These are phyloP conservation scores for Hyaloscypha variabilis DNA, from an alignment of 495 filamentous ascomycete genomes.

Conservation along the genomic window DNA sequence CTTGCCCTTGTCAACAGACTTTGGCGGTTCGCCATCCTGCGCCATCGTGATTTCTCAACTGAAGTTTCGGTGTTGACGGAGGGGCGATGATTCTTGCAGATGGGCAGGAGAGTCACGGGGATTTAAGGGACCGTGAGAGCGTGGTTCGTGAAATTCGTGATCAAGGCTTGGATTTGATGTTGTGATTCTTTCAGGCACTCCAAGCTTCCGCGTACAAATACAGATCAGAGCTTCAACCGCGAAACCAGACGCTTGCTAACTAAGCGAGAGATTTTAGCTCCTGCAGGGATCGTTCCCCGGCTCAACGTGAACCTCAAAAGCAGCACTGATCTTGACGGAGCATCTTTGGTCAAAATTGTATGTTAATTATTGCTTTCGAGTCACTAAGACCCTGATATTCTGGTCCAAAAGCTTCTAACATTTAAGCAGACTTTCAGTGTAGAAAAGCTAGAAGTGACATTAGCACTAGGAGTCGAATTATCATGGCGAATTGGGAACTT, in stretches of 20 bases:
- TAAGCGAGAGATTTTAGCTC: slow-evolving; percentile 21
- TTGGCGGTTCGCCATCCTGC: slow-evolving; percentile 85
- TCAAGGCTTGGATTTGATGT: slow-evolving; percentile 8
- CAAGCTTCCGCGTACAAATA: slow-evolving; percentile 36
- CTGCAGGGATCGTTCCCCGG: slow-evolving; percentile 21
- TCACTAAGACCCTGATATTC: too few relatives aligned
- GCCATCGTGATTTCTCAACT: slow-evolving; percentile 64
- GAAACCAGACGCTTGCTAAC: slow-evolving; percentile 2
- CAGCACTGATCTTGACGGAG: too few relatives aligned
- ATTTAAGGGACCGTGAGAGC: neutral
- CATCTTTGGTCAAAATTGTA: too few relatives aligned
- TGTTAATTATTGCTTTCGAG: too few relatives aligned
- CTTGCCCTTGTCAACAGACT: slow-evolving; percentile 91
- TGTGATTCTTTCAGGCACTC: slow-evolving; percentile 30
- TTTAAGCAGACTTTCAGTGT: too few relatives aligned
- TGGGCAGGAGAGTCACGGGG: neutral
- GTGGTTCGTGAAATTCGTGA: slow-evolving; percentile 11
- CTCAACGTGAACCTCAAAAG: too few relatives aligned
- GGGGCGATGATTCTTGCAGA: neutral
- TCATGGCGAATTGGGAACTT: too few relatives aligned
- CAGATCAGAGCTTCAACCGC: slow-evolving; percentile 17
- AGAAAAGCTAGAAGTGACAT: too few relatives aligned
- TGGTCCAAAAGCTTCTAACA: too few relatives aligned
- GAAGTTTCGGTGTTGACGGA: neutral
- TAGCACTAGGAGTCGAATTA: too few relatives aligned